Percentiles rank a stretch among this genome's conserved stretches.
These are phyloP conservation scores for Musa beccarii DNA, from an alignment of 176 grass and related monocot species.

Conservation along the genomic window DNA sequence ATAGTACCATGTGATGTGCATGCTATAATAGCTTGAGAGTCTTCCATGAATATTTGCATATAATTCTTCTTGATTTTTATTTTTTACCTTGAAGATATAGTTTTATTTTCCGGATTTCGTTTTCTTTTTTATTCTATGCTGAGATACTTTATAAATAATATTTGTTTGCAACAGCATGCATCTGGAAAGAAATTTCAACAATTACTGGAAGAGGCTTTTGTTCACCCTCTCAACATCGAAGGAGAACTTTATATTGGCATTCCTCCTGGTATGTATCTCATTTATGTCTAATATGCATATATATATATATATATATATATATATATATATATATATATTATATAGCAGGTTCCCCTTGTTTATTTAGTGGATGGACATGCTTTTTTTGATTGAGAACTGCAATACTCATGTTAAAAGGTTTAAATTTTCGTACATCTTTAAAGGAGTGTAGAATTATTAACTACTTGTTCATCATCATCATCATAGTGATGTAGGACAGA, in stretches of 20 bases:
- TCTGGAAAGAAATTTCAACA: slow-evolving; percentile 91
- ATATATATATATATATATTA: too few relatives aligned
- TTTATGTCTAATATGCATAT: too few relatives aligned
- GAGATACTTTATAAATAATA: slow-evolving; percentile 2
- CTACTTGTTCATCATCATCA: too few relatives aligned
- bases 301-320: too few relatives aligned
- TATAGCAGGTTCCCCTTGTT: not conserved
- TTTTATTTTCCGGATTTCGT: not conserved
- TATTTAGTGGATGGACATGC: not conserved
- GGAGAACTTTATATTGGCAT: slow-evolving; percentile 93
- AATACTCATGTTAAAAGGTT: too few relatives aligned
- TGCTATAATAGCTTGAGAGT: not conserved
- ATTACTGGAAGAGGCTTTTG: slow-evolving; percentile 79
- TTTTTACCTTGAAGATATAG: too few relatives aligned
- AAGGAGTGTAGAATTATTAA: too few relatives aligned
- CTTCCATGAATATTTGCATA: not conserved
- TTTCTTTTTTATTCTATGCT: not conserved
- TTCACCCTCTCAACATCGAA: slow-evolving; percentile 87
- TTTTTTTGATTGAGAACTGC: too few relatives aligned
- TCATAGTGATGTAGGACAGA: too few relatives aligned
- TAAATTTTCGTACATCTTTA: too few relatives aligned
- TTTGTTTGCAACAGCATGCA: slow-evolving; percentile 50
- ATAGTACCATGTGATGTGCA: not conserved
- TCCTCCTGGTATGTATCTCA: slow-evolving; percentile 57
- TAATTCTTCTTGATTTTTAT: not conserved